Base-by-base conservation (phyloP, 1,284 basidiomycete genomes). In the Microbotryum intermedium region DNA sequence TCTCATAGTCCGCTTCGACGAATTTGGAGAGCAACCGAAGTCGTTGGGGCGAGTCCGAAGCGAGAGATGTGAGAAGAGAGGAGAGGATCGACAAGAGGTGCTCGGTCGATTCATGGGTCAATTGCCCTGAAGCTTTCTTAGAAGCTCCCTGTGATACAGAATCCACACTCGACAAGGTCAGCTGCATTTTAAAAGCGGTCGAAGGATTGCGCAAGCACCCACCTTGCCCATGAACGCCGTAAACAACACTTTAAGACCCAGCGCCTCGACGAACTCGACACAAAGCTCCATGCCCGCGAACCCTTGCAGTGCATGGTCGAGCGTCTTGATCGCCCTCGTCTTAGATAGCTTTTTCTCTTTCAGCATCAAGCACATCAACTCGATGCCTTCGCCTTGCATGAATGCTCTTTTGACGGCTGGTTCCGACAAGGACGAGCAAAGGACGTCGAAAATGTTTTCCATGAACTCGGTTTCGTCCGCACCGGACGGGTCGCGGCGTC, bases 281-380 rank as follows among this genome's bases (percentile, higher is more conserved):
- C 91, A 95, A 43, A 64, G 26, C 49, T 45, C 44, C 10, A 83
- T 80, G 0, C 90, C 88, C n/a, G 84, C 77, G 21, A 83, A 75
- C 1, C 88, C 87, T 18, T 91, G 90, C 78, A 94, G 82, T 0
- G 93, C 92, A 72, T 90, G 88, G 72, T 95, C 88, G 18, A 98
- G 78, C 0, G 88, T 84, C 74, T 97, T 97, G 77, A 94, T 87
- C 1, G 90, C 83, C 43, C 89, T 79, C 13, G 84, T 86, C 53
- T 85, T 83, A 1, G 89, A 83, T 59, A 88, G 81, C 67, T 82
- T 81, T 73, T 91, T 95, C 50, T 68, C 92, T 88, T 87, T 92
- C 84, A 97, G 88, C 79, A 97, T 87, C 61, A 97, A 79, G 23
- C 95, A 82, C 92, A 98, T 97, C 26, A 99, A 80, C 70, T 99